Percentiles rank a stretch among this genome's conserved stretches.
Evolutionary conservation across 2,329 filamentous ascomycete genomes (phyloP).

Genomic region (Ophiostoma quercus): DNA sequence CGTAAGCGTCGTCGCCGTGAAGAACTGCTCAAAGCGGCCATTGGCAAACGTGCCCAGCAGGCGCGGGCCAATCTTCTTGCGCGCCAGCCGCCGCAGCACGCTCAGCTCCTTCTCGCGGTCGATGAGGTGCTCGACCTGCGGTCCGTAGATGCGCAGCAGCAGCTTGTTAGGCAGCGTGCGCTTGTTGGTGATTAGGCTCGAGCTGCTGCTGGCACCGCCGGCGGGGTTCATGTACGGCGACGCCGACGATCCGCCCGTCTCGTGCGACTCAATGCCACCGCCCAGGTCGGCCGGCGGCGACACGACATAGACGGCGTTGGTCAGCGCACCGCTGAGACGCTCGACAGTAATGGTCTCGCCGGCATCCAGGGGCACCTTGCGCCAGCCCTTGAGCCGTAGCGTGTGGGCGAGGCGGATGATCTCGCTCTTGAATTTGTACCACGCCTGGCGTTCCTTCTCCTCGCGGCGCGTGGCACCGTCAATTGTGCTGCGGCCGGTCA

Average conservation of each 20-base stretch:
- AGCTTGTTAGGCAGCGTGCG: conserved; percentile 55
- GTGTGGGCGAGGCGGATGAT: conserved; percentile 88
- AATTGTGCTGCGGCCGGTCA: conserved; percentile 36
- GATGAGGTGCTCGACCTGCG: conserved; percentile 91
- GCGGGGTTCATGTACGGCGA: conserved; percentile 29
- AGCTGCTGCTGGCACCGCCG: conserved; percentile 29
- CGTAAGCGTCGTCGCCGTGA: conserved; percentile 77
- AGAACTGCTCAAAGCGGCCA: conserved; percentile 91
- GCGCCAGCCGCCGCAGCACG: conserved; percentile 77
- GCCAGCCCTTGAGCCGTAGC: conserved; percentile 84
- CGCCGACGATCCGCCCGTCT: neutral
- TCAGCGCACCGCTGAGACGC: conserved; percentile 82
- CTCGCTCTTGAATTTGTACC: conserved; percentile 85
- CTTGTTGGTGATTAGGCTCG: conserved; percentile 24
- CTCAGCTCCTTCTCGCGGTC: conserved; percentile 85
- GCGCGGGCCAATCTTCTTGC: conserved; percentile 88
- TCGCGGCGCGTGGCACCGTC: conserved; percentile 43
- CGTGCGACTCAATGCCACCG: neutral
- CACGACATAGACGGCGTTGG: conserved; percentile 94
- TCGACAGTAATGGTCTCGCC: conserved; percentile 65
- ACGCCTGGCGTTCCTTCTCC: conserved; percentile 67
- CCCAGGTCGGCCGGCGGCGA: conserved; percentile 65
- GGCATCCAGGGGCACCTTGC: conserved; percentile 67
- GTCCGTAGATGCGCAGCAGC: conserved; percentile 85
- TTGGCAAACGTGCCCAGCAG: conserved; percentile 90